Percentiles rank a stretch among this genome's conserved stretches.
Conservation (phyloP, 2,329 filamentous ascomycete genomes). For the Waltergamsia citrina region DNA sequence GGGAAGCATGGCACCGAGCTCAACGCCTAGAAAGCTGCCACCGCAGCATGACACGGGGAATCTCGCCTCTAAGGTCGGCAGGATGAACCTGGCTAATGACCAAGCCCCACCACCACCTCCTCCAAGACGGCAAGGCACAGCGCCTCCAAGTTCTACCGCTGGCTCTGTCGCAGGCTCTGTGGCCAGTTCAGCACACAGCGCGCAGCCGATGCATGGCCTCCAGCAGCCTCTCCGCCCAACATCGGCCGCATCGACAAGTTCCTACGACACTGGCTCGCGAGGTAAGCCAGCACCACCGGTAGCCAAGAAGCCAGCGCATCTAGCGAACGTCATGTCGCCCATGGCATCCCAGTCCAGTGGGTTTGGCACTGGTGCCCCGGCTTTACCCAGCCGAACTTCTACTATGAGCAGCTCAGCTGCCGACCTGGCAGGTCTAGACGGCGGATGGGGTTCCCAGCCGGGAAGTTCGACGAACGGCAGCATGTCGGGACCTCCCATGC, state of each 20-base stretch:
- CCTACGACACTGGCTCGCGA: slow-evolving; percentile 15
- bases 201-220: slow-evolving; percentile 1
- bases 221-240: slow-evolving; percentile 19
- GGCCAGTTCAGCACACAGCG: too few species aligned
- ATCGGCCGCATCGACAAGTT: slow-evolving; percentile 23
- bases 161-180: background rate
- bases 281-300: slow-evolving; percentile 43
- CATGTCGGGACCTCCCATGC: too few species aligned
- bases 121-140: slow-evolving; percentile 30
- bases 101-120: slow-evolving; percentile 33
- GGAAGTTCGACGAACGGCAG: too few species aligned
- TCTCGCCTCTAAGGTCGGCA: slow-evolving; percentile 3
- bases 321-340: slow-evolving; percentile 21
- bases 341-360: slow-evolving; percentile 8
- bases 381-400: too few species aligned
- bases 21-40: slow-evolving; percentile 33
- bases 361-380: too few species aligned
- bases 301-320: slow-evolving; percentile 53
- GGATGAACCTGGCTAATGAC: slow-evolving; percentile 6
- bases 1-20: slow-evolving; percentile 23
- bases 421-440: too few species aligned
- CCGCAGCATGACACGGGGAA: slow-evolving; percentile 3
- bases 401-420: too few species aligned
- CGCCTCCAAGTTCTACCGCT: slow-evolving; percentile 7
- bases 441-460: too few species aligned